Evolutionary conservation across 257 asterid genomes (phyloP).

Genomic region (Primulina tabacum): DNA sequence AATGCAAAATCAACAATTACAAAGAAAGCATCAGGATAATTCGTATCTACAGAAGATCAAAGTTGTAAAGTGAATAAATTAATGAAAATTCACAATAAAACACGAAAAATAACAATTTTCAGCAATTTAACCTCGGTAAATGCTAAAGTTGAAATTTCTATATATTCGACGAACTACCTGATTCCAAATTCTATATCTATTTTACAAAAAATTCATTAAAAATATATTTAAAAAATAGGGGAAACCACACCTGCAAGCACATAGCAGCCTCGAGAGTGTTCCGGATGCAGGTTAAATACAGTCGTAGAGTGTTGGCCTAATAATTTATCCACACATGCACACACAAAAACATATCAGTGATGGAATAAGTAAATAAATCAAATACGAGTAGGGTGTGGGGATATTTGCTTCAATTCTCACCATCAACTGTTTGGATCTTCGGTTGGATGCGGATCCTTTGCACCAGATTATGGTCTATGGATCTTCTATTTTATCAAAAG

Average conservation of each 20-base stretch:
- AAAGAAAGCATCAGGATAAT: too few species aligned
- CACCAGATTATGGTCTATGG: background rate
- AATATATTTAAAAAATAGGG: background rate
- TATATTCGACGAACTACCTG: too few species aligned
- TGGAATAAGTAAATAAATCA: background rate
- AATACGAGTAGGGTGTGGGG: background rate
- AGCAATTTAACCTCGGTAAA: background rate
- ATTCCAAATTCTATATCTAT: too few species aligned
- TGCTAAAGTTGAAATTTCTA: background rate
- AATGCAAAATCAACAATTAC: constrained; percentile 3
- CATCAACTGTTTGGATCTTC: constrained; percentile 23
- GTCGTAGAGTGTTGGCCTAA: constrained; percentile 59
- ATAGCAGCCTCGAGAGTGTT: constrained; percentile 87
- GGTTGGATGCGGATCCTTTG: constrained; percentile 2
- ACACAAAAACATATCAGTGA: background rate
- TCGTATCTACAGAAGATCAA: background rate
- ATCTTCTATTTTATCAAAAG: constrained; percentile 10
- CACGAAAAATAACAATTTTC: background rate
- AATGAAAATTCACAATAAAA: too few species aligned
- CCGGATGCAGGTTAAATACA: constrained; percentile 75
- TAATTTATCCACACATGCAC: background rate
- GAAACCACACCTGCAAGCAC: constrained; percentile 77
- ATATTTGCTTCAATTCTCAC: constrained; percentile 18
- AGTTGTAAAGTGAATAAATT: background rate
- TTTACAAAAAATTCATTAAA: background rate